Evolutionary conservation across 495 filamentous ascomycete species (phyloP).

Genomic region (Letharia columbiana): DNA sequence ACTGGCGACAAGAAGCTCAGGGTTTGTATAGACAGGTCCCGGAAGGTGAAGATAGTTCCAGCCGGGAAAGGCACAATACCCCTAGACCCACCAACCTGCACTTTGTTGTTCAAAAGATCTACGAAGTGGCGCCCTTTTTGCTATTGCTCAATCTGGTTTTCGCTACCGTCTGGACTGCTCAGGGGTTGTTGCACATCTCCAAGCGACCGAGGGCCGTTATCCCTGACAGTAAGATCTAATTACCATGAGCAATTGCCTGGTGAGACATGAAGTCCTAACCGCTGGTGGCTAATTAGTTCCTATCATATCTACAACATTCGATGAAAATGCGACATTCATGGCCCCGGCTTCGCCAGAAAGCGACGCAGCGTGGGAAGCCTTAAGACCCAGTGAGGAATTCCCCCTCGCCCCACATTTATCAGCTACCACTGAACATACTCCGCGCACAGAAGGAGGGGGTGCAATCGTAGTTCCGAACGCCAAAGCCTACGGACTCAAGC

Average conservation of each 20-base stretch:
- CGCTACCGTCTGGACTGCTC: neutral
- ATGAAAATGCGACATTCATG: neutral
- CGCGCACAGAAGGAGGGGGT: neutral
- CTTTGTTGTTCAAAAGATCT: neutral
- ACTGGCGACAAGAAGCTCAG: constrained; percentile 1
- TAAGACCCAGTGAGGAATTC: neutral
- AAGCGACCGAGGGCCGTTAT: neutral
- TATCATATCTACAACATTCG: neutral
- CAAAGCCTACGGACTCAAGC: constrained; percentile 1
- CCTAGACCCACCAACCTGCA: neutral
- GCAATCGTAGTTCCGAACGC: neutral
- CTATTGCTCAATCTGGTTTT: neutral
- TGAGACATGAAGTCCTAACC: neutral
- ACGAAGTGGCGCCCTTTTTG: constrained; percentile 1
- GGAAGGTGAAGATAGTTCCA: neutral
- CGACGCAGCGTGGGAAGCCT: neutral
- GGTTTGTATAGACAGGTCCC: neutral
- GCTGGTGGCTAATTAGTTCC: neutral
- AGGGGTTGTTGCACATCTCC: neutral
- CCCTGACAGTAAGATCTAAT: neutral
- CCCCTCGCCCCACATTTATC: neutral
- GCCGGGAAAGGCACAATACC: neutral
- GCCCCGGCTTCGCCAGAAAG: neutral
- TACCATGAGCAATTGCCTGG: neutral
- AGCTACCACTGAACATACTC: neutral